Conservation (phyloP, 2,329 filamentous ascomycete species). For the Phialocephala subalpina region DNA sequence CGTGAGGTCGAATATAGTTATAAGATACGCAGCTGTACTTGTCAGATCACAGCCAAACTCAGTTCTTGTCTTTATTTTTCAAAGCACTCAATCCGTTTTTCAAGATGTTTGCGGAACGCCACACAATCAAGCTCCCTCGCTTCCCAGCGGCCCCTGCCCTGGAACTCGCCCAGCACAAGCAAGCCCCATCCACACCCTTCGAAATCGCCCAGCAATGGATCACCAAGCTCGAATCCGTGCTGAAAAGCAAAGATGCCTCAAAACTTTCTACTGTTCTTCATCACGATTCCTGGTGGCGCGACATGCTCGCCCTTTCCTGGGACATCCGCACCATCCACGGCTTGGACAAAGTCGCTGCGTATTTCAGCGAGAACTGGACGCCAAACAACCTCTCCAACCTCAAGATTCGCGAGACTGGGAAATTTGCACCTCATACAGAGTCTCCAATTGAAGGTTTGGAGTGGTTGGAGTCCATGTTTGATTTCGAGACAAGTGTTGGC, state of each 20-base stretch:
- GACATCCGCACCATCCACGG: slow-evolving; percentile 48
- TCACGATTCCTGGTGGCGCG: slow-evolving; percentile 45
- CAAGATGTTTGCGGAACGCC: slow-evolving; percentile 26
- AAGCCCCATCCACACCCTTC: background rate
- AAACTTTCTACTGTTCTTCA: background rate
- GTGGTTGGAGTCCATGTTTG: slow-evolving; percentile 64
- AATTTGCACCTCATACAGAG: slow-evolving; percentile 42
- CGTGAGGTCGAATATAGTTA: background rate
- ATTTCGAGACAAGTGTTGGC: slow-evolving; percentile 59
- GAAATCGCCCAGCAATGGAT: background rate
- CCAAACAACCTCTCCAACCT: slow-evolving; percentile 10
- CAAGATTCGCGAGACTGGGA: background rate
- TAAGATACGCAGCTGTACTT: background rate
- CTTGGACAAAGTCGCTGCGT: background rate
- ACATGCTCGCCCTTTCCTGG: slow-evolving; percentile 50
- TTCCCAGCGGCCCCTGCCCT: slow-evolving; percentile 13
- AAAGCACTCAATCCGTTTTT: background rate
- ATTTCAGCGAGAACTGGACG: background rate
- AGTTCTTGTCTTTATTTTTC: background rate
- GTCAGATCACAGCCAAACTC: background rate
- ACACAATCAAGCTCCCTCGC: background rate
- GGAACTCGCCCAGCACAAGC: background rate
- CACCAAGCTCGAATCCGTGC: background rate
- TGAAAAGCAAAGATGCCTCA: background rate
- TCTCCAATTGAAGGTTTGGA: slow-evolving; percentile 24